Evolutionary conservation across 257 asterid species (phyloP).

Genomic region (Handroanthus guayacan): DNA sequence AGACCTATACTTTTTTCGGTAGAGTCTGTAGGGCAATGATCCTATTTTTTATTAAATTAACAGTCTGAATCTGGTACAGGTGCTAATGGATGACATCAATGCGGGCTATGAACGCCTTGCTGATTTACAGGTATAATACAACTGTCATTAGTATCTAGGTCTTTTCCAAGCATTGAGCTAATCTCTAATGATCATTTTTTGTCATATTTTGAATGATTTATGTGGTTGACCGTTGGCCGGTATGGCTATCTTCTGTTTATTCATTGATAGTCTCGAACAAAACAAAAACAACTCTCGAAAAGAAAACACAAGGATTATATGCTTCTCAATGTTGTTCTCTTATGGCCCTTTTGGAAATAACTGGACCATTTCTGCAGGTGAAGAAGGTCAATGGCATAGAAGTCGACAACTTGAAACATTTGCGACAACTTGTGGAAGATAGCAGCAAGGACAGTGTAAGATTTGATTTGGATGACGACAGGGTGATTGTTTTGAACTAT

Average conservation of each 20-base stretch:
- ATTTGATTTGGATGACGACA: constrained; percentile 91
- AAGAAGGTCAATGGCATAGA: constrained; percentile 83
- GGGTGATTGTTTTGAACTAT: constrained; percentile 80
- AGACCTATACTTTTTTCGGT: too few species aligned
- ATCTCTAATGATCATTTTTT: constrained; percentile 1
- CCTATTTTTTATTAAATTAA: background rate
- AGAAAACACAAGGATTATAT: background rate
- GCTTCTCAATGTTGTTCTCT: background rate
- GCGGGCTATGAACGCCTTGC: constrained; percentile 97
- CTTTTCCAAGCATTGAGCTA: constrained; percentile 10
- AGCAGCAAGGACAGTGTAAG: constrained; percentile 59
- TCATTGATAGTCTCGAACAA: background rate
- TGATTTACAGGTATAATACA: constrained; percentile 78
- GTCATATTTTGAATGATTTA: background rate
- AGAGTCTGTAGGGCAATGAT: too few species aligned
- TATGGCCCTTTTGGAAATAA: constrained; percentile 3
- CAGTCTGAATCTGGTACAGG: constrained; percentile 51
- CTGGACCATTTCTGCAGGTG: constrained; percentile 58
- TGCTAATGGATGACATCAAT: constrained; percentile 87
- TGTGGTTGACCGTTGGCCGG: background rate
- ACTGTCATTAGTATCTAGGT: background rate
- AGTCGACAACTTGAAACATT: constrained; percentile 82
- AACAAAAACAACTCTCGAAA: background rate
- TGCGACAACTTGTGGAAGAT: constrained; percentile 82
- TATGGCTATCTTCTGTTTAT: background rate